phyloP scores from a whole-genome alignment of 352 stramenopile species.

The Globisporangium nodosum region DNA sequence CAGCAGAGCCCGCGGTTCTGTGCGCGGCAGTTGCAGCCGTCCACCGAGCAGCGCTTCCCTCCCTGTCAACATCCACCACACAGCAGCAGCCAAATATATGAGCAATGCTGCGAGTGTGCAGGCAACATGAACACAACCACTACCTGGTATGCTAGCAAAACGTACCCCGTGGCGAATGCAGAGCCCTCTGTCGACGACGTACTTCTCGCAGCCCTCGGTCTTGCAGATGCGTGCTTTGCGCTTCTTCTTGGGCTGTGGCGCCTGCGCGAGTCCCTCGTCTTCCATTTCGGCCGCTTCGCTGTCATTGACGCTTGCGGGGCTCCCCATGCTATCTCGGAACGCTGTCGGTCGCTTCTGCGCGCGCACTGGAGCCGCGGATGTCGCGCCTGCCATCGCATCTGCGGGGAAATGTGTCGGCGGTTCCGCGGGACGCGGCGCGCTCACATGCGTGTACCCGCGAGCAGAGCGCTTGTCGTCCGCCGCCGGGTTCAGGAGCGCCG shows the following conservation, averaged over 20 bases:
- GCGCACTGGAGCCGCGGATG: neutral
- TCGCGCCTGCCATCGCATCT: too few species aligned
- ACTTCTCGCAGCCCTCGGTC: slow-evolving; percentile 35
- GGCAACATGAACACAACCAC: neutral
- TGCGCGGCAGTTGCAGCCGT: slow-evolving; percentile 30
- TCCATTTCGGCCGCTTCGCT: slow-evolving; percentile 3
- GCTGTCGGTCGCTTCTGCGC: neutral
- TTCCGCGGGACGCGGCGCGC: neutral
- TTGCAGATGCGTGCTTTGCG: slow-evolving; percentile 37
- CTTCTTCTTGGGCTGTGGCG: slow-evolving; percentile 26
- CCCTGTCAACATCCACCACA: slow-evolving; percentile 11
- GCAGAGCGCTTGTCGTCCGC: neutral
- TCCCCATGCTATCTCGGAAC: neutral
- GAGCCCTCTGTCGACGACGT: slow-evolving; percentile 36
- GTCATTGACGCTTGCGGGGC: neutral
- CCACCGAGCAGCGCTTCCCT: slow-evolving; percentile 35
- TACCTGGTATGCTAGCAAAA: neutral
- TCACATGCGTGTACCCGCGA: neutral
- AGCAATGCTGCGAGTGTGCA: neutral
- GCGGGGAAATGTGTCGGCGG: neutral
- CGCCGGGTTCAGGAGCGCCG: slow-evolving; percentile 10
- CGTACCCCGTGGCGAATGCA: slow-evolving; percentile 39
- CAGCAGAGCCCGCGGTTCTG: slow-evolving; percentile 35
- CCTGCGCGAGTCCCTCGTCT: neutral
- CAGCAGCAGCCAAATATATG: neutral